Evolutionary conservation across 495 filamentous ascomycete genomes (phyloP).

Genomic region (Echria macrotheca): DNA sequence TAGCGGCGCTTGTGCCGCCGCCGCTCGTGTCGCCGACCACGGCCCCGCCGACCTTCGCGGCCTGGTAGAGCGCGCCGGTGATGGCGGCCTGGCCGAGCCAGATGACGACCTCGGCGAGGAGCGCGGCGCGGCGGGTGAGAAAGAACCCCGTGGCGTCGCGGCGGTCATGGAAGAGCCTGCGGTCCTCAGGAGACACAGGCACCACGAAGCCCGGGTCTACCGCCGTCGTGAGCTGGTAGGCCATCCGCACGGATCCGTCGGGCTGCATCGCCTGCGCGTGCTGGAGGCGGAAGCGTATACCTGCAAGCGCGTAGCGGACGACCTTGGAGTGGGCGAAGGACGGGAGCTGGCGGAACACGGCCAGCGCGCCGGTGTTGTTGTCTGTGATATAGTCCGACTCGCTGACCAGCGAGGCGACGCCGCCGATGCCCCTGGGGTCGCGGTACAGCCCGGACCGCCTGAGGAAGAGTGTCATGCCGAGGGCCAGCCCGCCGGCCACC

Average conservation of each 20-base stretch:
- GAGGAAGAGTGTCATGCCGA: neutral
- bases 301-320: neutral
- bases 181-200: neutral
- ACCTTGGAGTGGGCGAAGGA: slow-evolving; percentile 1
- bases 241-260: neutral
- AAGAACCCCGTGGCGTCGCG: slow-evolving; percentile 1
- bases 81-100: neutral
- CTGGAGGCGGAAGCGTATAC: neutral
- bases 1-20: neutral
- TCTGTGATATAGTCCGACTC: slow-evolving; percentile 1
- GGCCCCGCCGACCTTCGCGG: neutral
- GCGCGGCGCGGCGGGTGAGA: neutral
- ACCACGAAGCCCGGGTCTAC: neutral
- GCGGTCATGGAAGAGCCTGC: neutral
- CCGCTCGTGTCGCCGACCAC: neutral
- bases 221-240: neutral
- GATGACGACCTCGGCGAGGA: neutral
- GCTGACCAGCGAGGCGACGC: neutral
- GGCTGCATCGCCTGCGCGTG: neutral
- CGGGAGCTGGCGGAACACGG: neutral
- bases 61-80: neutral
- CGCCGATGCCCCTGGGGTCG: neutral
- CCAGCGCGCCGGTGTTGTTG: neutral
- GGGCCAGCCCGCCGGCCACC: neutral
- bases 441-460: neutral